Percentiles rank a stretch among this genome's conserved stretches.
phyloP scores from a whole-genome alignment of 108 stramenopile species.

The Pseudonitzschia multistriata region DNA sequence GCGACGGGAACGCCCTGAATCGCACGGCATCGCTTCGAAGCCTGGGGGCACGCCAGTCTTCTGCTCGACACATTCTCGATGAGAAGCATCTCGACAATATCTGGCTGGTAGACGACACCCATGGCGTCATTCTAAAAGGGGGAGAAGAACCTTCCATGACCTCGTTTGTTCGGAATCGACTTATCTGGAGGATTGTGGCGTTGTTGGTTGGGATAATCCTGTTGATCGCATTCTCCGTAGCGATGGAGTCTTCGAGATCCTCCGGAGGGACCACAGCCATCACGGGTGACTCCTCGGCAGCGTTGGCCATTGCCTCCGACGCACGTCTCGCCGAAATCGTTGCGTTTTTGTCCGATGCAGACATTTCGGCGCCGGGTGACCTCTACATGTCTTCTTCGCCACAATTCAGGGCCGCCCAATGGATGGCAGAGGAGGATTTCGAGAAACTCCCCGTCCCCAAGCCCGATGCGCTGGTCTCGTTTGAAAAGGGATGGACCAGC shows the following conservation, averaged over 20 bases:
- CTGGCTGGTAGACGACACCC: background rate
- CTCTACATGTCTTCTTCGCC: slow-evolving; percentile 27
- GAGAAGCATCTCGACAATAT: background rate
- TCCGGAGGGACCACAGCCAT: too few relatives aligned
- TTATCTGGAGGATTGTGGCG: background rate
- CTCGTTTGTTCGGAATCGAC: background rate
- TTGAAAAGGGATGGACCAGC: background rate
- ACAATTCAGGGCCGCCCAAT: slow-evolving; percentile 42
- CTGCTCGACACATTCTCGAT: background rate
- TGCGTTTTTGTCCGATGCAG: slow-evolving; percentile 12
- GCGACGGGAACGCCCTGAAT: background rate
- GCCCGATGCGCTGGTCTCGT: background rate
- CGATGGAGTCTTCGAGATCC: too few relatives aligned
- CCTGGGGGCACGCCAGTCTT: background rate
- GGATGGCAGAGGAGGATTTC: slow-evolving; percentile 45
- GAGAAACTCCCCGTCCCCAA: slow-evolving; percentile 23
- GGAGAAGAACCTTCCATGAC: background rate
- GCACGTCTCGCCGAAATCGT: background rate
- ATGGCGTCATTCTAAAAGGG: too few relatives aligned
- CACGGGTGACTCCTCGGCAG: background rate
- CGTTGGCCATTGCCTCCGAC: background rate
- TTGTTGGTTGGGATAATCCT: background rate
- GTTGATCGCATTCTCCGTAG: background rate
- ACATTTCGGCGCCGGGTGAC: slow-evolving; percentile 13
- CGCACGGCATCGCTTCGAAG: background rate